Percentiles rank a stretch among this genome's conserved stretches.
phyloP scores from a whole-genome alignment of 2,329 filamentous ascomycete genomes.

The Fusarium sambucinum region DNA sequence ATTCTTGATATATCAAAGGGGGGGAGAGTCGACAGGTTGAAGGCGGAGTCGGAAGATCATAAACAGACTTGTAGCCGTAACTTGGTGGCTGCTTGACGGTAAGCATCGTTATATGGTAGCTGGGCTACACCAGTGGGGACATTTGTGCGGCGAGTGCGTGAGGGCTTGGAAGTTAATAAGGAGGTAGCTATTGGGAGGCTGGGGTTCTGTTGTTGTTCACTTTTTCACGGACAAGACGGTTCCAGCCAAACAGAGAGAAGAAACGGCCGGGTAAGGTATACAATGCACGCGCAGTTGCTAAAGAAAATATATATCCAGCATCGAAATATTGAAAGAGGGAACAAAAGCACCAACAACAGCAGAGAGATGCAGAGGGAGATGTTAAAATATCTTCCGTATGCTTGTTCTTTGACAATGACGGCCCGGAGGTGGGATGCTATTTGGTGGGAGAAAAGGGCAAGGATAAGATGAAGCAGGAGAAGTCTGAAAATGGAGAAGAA shows the following conservation, averaged over 20 bases:
- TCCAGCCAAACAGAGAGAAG: constrained; percentile 12
- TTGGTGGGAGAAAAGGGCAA: background rate
- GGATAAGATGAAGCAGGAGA: constrained; percentile 1
- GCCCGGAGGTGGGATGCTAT: background rate
- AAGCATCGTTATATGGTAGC: constrained; percentile 65
- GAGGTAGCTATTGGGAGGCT: constrained; percentile 25
- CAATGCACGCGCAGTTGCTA: background rate
- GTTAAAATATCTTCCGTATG: background rate
- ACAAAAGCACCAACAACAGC: background rate
- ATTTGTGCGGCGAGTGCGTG: constrained; percentile 42
- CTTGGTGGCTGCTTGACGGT: constrained; percentile 70
- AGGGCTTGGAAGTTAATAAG: constrained; percentile 16
- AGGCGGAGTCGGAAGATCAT: constrained; percentile 72
- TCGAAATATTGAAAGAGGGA: background rate
- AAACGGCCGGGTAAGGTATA: background rate
- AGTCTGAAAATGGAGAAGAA: constrained; percentile 28
- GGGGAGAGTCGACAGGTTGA: constrained; percentile 67
- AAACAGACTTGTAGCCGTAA: constrained; percentile 70
- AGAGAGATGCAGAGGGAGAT: constrained; percentile 1
- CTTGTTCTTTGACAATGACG: background rate
- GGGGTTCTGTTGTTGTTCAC: constrained; percentile 34
- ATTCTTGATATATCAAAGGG: constrained; percentile 64
- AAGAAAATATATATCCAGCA: background rate
- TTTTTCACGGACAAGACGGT: constrained; percentile 30
- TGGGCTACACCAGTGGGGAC: constrained; percentile 46